Evolutionary conservation across 129 eudicot species (phyloP), one percentile per base, ranked within the genome.

Genomic region (Lonicera japonica): DNA sequence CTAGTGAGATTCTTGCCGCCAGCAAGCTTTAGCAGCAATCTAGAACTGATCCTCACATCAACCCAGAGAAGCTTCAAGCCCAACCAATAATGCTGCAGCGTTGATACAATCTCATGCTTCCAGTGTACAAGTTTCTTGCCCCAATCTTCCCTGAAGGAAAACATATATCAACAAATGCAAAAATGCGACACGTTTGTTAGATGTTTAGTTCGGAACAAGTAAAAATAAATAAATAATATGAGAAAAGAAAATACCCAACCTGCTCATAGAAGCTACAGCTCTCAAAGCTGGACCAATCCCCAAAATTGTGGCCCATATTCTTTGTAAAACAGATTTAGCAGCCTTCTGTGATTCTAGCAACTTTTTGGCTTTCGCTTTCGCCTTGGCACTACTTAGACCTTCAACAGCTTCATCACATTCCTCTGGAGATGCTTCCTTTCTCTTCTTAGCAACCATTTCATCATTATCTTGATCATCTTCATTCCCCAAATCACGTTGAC

Each of bases 391-490:
- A 66, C 85, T 89, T 66, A 89, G 68, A 53, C 95, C 96, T 71
- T 85, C 96, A 78, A 89, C 96, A 21, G 96, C 96, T 78, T 89
- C 87, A 67, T 89, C 96, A 70, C 96, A 89, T 66, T 89, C 96
- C 74, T 85, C 95, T 3, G 96, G 90, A 36, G 96, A 89, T 8
- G 96, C 85, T 74, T 89, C 96, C 73, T 89, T 89, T 79, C 90
- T 80, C 77, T 75, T 82, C 54, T 78, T 85, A 56, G 75, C 66
- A 70, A 67, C 70, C 23, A 66, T 19, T 59, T 76, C 77, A 61
- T 82, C 90, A 75, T 82, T 77, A 60, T 71, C 80, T 52, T 69
- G 81, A 56, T 85, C 78, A 56, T 76, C 81, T 43, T 43, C 50
- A 19, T 71, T 70, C n/a, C 83, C 86, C 52, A 71, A 38, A 21